These are phyloP conservation scores for Aquilaria sinensis DNA, from an alignment of 345 rosid species.

Conservation along the genomic window DNA sequence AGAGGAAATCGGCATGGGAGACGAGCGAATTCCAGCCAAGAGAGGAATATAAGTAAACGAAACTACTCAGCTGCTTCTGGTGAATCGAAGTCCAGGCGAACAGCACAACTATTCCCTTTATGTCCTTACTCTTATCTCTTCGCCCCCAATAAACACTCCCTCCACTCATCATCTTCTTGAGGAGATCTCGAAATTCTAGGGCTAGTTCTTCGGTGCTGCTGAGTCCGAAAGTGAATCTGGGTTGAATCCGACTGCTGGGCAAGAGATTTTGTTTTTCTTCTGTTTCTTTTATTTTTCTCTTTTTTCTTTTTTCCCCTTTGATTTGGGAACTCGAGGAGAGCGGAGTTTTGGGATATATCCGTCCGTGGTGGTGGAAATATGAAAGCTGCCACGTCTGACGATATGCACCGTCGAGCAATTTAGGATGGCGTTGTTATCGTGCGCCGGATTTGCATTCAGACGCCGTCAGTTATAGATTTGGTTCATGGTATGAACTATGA, in stretches of 20 bases:
- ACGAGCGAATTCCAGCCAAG: constrained; percentile 88
- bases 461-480: constrained; percentile 1
- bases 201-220: background rate
- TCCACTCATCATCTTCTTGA: constrained; percentile 46
- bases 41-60: constrained; percentile 73
- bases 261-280: background rate
- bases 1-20: constrained; percentile 67
- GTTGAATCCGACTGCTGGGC: constrained; percentile 1
- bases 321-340: too few species aligned
- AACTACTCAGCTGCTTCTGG: constrained; percentile 37
- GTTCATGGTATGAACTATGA: background rate
- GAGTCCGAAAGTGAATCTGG: background rate
- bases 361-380: background rate
- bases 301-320: background rate
- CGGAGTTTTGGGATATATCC: too few species aligned
- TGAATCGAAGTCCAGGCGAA: constrained; percentile 69
- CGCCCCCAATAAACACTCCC: constrained; percentile 68
- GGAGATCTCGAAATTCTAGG: background rate
- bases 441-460: background rate
- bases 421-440: constrained; percentile 6
- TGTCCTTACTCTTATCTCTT: constrained; percentile 23
- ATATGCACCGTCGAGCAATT: constrained; percentile 14
- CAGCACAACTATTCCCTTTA: constrained; percentile 67
- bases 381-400: constrained; percentile 18
- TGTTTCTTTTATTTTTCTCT: background rate